Percentiles rank a stretch among this genome's conserved stretches.
Evolutionary conservation across 352 stramenopile species (phyloP).

Genomic region (Phytophthora macrochlamydospora): DNA sequence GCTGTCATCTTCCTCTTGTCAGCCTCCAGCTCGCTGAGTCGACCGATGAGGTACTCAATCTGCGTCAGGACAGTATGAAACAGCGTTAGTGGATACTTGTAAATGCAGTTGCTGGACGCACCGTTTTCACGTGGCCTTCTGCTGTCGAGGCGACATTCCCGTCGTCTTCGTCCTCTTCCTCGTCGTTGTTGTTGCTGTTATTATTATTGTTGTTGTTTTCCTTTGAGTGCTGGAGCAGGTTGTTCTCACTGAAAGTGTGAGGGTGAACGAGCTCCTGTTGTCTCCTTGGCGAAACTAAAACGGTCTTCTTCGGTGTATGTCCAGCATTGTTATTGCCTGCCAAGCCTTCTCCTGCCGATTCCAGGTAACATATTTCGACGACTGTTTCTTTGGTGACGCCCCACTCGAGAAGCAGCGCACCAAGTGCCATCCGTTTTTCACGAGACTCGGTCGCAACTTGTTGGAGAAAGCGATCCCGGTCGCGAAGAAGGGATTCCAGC

Average conservation of each 20-base stretch:
- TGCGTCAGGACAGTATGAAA: conserved; percentile 11
- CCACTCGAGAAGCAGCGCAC: conserved; percentile 61
- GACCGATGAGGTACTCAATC: conserved; percentile 66
- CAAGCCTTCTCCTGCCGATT: conserved; percentile 3
- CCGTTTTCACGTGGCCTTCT: conserved; percentile 48
- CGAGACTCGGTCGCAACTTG: conserved; percentile 43
- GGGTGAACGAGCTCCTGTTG: conserved; percentile 11
- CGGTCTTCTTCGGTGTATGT: conserved; percentile 5
- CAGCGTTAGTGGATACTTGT: conserved; percentile 8
- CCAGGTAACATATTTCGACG: conserved; percentile 53
- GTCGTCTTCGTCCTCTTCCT: conserved; percentile 13
- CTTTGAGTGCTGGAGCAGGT: not conserved
- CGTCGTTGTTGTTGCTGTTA: conserved; percentile 15
- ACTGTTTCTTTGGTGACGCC: conserved; percentile 50
- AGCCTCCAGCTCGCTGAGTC: conserved; percentile 52
- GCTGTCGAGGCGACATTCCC: conserved; percentile 4
- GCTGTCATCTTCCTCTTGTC: conserved; percentile 41
- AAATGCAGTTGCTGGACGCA: conserved; percentile 12
- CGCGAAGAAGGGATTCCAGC: conserved; percentile 28
- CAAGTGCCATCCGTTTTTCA: conserved; percentile 50
- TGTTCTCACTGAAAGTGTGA: not conserved
- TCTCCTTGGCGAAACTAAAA: conserved; percentile 20
- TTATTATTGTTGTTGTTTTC: conserved; percentile 13
- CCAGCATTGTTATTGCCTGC: not conserved
- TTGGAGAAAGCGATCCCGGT: conserved; percentile 34